Base-by-base conservation (phyloP, 495 filamentous ascomycete species). In the Penicillium turbatum region DNA sequence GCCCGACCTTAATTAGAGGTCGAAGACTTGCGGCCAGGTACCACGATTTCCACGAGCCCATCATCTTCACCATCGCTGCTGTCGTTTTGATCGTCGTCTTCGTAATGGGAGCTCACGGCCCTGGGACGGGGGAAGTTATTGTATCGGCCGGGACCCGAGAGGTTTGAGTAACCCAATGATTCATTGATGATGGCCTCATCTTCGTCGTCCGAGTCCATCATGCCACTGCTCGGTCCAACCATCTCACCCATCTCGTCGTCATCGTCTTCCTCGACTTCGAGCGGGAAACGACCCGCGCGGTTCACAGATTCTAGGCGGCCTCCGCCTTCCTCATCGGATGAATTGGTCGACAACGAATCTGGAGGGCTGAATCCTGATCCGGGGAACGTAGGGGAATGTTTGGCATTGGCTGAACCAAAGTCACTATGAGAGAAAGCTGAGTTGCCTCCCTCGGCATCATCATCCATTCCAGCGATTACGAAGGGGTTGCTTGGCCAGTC, bases 231-330 rank as follows among this genome's bases (percentile, higher is more conserved):
- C 10, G 74, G 74, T 31, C 63, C 72, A 6, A 77, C 72, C 74
- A 77, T 77, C 52, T 77, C 74, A 6, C 74, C 74, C 74, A 77
- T 77, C 24, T 77, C 74, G 35, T 76, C 73, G 31, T 76, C 73
- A 21, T 77, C 74, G 15, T 76, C 74, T 31, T 77, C 74, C 8
- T 78, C 75, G 26, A 76, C 72, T 54, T 78, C 73, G 10, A 78
- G 62, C 4, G 75, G 75, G 13, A 73, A 62, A 15, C 73, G 73
- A 35, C 72, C 72, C 35, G 60, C 68, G 53, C 73, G 67, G 36
- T 68, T 54, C 24, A 64, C 54, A n/a, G 66, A 61, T 45, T 71
- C 72, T 2, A 60, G 31, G 12, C 61, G 63, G 17, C 68, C 70
- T 24, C 73, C 70, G 10, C 56, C 68, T 24, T 68, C 69, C 6